Evolutionary conservation across 352 stramenopile genomes (phyloP), one percentile per base, ranked within the genome.

Genomic region (Phytophthora tubulina): DNA sequence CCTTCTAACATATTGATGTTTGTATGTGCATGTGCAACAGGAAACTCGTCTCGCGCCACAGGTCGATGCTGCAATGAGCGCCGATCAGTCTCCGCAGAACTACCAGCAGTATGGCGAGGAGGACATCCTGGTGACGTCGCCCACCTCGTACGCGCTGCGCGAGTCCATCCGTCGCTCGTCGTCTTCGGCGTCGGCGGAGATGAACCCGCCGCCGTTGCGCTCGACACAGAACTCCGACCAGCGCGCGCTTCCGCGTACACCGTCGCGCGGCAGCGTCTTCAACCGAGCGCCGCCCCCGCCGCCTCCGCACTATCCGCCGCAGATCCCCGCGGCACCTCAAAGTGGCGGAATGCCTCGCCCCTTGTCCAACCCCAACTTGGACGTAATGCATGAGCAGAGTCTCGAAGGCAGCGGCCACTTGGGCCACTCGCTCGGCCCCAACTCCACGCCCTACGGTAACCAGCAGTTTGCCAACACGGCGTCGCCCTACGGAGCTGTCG

Each of bases 111-210:
- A 79, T 48, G 79, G 72, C 44, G 79, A 80, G 17, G 80, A 93
- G 9, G 84, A 94, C 62, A 92, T 95, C 63, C 66, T 80, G n/a
- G 88, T 95, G 66, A 95, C 88, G 65, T 95, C 88, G 50, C 88
- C 88, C 52, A 94, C 86, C 51, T 94, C 86, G 50, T 92, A 93
- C 49, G 80, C 84, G 42, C 76, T 86, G 68, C 86, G 88, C 69
- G 86, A 94, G 72, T 95, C 88, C 15, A 84, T 95, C 61, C 88
- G 85, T 17, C 88, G 84, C 39, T 93, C 86, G 48, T 93, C 81
- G 54, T 95, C 86, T 33, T 77, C 79, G 31, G 72, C 80, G 21
- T 89, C 80, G 8, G 70, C 76, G 14, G 72, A 81, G n/a, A 75
- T 76, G 53, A 67, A 81, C 54, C 57, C 76, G 38, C 62, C 79